phyloP scores from a whole-genome alignment of 805 yeast genomes.

The Lipomyces mesembrius region DNA sequence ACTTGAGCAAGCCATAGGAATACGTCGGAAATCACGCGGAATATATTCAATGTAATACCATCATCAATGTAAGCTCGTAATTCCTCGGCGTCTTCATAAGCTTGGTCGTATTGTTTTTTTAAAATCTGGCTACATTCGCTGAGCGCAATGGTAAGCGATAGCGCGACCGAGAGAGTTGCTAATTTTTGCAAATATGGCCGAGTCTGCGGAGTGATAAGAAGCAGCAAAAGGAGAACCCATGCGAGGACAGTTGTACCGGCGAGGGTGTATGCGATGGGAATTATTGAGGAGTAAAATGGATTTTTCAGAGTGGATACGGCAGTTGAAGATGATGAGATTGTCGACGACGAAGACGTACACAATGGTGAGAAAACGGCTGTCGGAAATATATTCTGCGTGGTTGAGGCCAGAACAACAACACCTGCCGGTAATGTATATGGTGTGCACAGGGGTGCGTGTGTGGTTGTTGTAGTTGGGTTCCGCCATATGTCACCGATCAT shows the following conservation, averaged over 20 bases:
- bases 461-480: constrained; percentile 29
- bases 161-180: constrained; percentile 62
- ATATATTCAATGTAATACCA: constrained; percentile 48
- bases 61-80: constrained; percentile 50
- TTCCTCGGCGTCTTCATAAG: constrained; percentile 58
- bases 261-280: constrained; percentile 45
- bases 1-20: constrained; percentile 60
- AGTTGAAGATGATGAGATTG: constrained; percentile 8
- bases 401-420: constrained; percentile 24
- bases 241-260: constrained; percentile 51
- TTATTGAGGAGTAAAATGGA: constrained; percentile 44
- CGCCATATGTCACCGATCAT: constrained; percentile 31
- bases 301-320: constrained; percentile 23
- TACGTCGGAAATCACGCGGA: constrained; percentile 51
- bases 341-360: constrained; percentile 17
- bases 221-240: constrained; percentile 70
- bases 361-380: constrained; percentile 30
- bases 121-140: constrained; percentile 54
- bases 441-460: constrained; percentile 26
- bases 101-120: constrained; percentile 54
- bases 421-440: constrained; percentile 36
- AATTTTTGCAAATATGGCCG: constrained; percentile 63
- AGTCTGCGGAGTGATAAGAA: constrained; percentile 59
- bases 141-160: constrained; percentile 59
- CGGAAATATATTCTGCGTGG: constrained; percentile 27